Conservation (phyloP, 768 basidiomycete genomes). For the Lentinula edodes region DNA sequence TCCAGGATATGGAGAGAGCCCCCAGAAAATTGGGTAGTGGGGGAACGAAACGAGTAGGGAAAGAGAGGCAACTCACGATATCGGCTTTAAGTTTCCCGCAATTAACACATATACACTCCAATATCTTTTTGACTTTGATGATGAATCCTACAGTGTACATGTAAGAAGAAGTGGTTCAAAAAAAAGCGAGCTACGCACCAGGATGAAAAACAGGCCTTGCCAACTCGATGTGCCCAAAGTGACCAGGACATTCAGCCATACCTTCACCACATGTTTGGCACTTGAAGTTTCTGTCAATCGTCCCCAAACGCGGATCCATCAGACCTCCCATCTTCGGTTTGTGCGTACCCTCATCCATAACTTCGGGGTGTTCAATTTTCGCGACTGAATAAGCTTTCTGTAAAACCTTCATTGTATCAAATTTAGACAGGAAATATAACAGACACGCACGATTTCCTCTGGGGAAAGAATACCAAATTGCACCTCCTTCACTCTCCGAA, state of each 20-base stretch:
- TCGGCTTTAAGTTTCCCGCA: slow-evolving; percentile 98
- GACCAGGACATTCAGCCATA: slow-evolving; percentile 99
- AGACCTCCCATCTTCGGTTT: slow-evolving; percentile 90
- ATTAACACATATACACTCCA: slow-evolving; percentile 98
- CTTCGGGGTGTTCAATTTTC: slow-evolving; percentile 97
- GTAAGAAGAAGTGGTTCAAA: background rate
- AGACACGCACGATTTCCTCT: slow-evolving; percentile 86
- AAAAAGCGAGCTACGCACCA: slow-evolving; percentile 46
- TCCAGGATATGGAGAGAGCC: slow-evolving; percentile 90
- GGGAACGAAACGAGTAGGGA: slow-evolving; percentile 92
- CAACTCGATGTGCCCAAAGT: slow-evolving; percentile 98
- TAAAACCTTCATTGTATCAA: slow-evolving; percentile 13
- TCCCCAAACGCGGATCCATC: slow-evolving; percentile 98
- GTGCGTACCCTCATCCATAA: slow-evolving; percentile 92
- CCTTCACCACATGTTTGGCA: slow-evolving; percentile 99
- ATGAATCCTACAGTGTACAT: slow-evolving; percentile 68
- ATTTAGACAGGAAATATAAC: slow-evolving; percentile 7
- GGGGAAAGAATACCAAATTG: slow-evolving; percentile 99
- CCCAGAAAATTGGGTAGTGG: slow-evolving; percentile 96
- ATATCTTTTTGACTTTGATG: slow-evolving; percentile 98
- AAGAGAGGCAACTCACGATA: slow-evolving; percentile 80
- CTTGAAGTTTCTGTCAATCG: slow-evolving; percentile 96
- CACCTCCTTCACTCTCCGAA: slow-evolving; percentile 95
- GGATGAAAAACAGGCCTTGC: slow-evolving; percentile 97
- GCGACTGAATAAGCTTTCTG: slow-evolving; percentile 99